Percentiles rank a stretch among this genome's conserved stretches.
Evolutionary conservation across 352 stramenopile genomes (phyloP).

Genomic region (Pythium utonaiense): DNA sequence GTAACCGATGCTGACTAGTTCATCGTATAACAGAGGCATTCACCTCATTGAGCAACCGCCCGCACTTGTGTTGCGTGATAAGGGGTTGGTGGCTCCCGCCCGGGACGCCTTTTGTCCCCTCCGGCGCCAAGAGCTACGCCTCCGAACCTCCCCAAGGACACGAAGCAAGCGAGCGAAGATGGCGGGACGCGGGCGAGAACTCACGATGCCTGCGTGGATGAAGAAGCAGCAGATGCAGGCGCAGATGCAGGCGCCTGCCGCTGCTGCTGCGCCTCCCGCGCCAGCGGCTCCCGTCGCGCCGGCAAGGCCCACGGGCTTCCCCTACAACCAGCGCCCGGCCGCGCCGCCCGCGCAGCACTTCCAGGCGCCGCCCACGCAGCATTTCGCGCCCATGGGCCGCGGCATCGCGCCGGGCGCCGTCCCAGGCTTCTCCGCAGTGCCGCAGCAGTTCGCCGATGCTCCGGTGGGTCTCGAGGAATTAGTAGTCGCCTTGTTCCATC

Average conservation of each 20-base stretch:
- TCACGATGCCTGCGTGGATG: constrained; percentile 88
- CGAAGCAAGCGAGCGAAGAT: constrained; percentile 26
- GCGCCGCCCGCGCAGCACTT: constrained; percentile 4
- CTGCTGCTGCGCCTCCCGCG: constrained; percentile 5
- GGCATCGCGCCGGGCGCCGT: not conserved
- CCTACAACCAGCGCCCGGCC: constrained; percentile 10
- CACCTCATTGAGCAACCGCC: too few species aligned
- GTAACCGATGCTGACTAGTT: constrained; percentile 1
- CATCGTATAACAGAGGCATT: too few species aligned
- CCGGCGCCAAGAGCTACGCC: constrained; percentile 6
- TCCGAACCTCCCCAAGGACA: not conserved
- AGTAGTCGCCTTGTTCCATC: too few species aligned
- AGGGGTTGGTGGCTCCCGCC: constrained; percentile 5
- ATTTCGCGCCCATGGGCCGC: constrained; percentile 3
- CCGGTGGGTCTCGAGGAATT: constrained; percentile 29
- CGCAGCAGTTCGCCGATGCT: constrained; percentile 63
- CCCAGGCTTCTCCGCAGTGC: constrained; percentile 4
- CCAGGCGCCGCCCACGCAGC: constrained; percentile 14
- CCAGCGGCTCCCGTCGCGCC: constrained; percentile 2
- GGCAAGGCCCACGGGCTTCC: constrained; percentile 13
- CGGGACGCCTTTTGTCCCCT: not conserved
- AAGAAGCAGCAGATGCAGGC: constrained; percentile 59
- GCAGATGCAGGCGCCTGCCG: constrained; percentile 3
- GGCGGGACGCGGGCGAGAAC: constrained; percentile 75
- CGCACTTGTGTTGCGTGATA: not conserved